Base-by-base conservation (phyloP, 2,329 filamentous ascomycete species). In the Colletotrichum sp. region DNA sequence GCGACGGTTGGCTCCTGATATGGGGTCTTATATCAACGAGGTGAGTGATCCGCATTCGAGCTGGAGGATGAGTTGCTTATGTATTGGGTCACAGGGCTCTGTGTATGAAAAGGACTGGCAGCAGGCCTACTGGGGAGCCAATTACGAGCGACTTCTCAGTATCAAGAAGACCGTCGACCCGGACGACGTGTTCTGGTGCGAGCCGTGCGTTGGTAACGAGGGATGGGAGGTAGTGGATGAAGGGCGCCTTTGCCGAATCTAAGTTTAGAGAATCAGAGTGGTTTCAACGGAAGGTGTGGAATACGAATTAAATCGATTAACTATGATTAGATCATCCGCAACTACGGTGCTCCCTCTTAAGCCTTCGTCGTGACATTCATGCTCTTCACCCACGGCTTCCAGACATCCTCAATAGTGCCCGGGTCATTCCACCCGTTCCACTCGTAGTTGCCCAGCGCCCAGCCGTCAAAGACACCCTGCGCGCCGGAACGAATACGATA, bases 321-420 rank as follows among this genome's bases (percentile, higher is more conserved):
- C 21, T 24, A 24, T 24, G 21, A 24, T 24, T 24, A 24, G 21
- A 24, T 24, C 21, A 24, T 24, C 21, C 21, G 21, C 21, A 24
- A 24, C 21, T 24, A 24, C 21, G 18, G 18, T 49, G 39, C 39
- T 34, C 24, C 34, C 5, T 7, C n/a, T 32, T 21, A 84, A 6
- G 84, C 84, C 28, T 79, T 80, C 72, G 85, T 84, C 7, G 84
- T 86, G 28, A 83, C 79, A 44, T 84, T 79, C 87, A 88, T 89
- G 12, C 78, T 82, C 78, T 80, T 78, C 4, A 89, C 84, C 88
- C 88, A 90, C 4, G 88, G 88, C 83, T 88, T 89, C 88, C 88
- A 89, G 78, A 86, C 87, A 67, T 84, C 80, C 77, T 90, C 86
- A 34, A 90, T 82, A 2, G 86, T 88, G 55, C 83, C 84, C 3